These are phyloP conservation scores for Aspergillus oerlinghausenensis DNA, from an alignment of 2,329 filamentous ascomycete genomes.

Conservation along the genomic window DNA sequence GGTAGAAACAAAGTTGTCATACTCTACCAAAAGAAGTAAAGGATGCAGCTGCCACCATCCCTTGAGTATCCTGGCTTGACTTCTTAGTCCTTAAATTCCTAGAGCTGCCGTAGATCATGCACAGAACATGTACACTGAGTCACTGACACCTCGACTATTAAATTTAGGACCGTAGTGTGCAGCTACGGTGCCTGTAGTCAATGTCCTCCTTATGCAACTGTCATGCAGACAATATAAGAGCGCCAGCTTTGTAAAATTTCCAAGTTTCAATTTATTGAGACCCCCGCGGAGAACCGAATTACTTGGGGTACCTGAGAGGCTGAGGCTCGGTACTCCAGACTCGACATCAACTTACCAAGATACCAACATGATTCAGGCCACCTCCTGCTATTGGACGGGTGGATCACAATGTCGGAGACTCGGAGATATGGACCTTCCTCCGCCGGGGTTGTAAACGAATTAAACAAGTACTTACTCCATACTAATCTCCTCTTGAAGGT, in stretches of 20 bases:
- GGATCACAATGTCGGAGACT: not conserved
- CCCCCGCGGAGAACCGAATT: not conserved
- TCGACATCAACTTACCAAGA: not conserved
- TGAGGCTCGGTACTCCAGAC: not conserved
- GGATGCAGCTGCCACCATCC: not conserved
- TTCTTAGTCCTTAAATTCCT: slow-evolving; percentile 5
- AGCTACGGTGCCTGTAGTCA: not conserved
- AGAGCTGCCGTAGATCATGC: slow-evolving; percentile 36
- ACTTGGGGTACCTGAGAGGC: not conserved
- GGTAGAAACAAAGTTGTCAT: not conserved
- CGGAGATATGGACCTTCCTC: not conserved
- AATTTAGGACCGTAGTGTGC: not conserved
- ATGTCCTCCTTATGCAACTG: slow-evolving; percentile 2
- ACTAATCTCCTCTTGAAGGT: not conserved
- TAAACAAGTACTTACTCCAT: not conserved
- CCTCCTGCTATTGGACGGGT: not conserved
- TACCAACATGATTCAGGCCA: not conserved
- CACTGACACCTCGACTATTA: not conserved
- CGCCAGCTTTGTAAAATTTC: not conserved
- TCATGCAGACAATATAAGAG: not conserved
- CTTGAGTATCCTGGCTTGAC: not conserved
- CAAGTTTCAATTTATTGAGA: not conserved
- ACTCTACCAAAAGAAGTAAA: not conserved
- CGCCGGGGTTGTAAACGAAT: no score
- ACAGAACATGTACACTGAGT: slow-evolving; percentile 27